These are phyloP conservation scores for Oryza longistaminata DNA, from an alignment of 176 grass and related monocot genomes.

Conservation along the genomic window DNA sequence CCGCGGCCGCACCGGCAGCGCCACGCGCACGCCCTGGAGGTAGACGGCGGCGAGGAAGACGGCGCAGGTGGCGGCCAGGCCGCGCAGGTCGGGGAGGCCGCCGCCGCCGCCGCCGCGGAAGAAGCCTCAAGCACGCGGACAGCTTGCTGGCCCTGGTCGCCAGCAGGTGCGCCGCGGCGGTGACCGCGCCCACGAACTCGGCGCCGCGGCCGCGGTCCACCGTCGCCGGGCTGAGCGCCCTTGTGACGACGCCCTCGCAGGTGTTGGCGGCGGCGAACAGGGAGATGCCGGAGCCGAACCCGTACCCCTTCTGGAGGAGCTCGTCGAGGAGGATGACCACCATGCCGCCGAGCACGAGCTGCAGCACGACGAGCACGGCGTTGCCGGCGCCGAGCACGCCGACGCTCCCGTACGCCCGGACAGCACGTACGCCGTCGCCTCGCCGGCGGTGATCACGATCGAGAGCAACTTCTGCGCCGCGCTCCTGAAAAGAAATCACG, in stretches of 20 bases:
- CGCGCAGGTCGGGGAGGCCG: conserved; percentile 37
- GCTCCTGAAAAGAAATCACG: conserved; percentile 15
- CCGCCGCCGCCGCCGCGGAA: not conserved
- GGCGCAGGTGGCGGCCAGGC: conserved; percentile 24
- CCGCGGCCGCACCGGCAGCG: not conserved
- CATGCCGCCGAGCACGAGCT: conserved; percentile 18
- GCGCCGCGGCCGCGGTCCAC: not conserved
- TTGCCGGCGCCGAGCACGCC: conserved; percentile 31
- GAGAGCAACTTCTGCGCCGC: conserved; percentile 39
- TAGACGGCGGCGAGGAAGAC: not conserved
- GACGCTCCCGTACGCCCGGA: conserved; percentile 40
- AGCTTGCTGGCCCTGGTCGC: conserved; percentile 33
- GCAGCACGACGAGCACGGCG: conserved; percentile 31
- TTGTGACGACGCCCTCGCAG: not conserved
- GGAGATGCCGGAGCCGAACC: conserved; percentile 37
- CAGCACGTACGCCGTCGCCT: conserved; percentile 41
- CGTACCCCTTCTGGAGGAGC: conserved; percentile 45
- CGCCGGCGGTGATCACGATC: conserved; percentile 35
- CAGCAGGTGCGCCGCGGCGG: conserved; percentile 24
- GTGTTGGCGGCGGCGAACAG: conserved; percentile 44
- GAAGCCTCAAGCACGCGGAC: conserved; percentile 38
- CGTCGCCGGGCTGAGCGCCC: not conserved
- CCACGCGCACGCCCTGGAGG: not conserved
- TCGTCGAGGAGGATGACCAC: conserved; percentile 36
- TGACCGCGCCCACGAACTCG: not conserved